Evolutionary conservation across 345 rosid genomes (phyloP), one percentile per base, ranked within the genome.

Genomic region (Pseudoturritis turrita): DNA sequence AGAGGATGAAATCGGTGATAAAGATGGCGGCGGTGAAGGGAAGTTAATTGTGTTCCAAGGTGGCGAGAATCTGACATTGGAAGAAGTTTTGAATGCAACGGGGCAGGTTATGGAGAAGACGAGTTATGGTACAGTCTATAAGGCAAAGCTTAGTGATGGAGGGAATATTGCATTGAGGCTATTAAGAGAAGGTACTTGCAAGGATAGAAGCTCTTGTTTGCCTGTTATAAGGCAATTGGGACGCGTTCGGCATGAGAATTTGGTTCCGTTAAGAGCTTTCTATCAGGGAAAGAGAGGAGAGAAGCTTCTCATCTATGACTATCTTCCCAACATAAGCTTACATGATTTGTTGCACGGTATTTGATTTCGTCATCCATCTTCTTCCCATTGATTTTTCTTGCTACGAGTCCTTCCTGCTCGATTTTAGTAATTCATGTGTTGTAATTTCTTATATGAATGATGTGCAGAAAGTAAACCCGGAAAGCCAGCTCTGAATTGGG

Each of bases 251-350:
- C 96, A 95, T 9, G 99, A 91, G 84, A 91, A 83, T 75, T 78
- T 95, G 85, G 85, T 95, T 73, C 96, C 97, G 0, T 78, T 95
- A 76, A 87, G 96, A 83, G 99, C 99, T 72, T 95, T 91, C 79
- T 95, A 95, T 79, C 93, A 95, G 33, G 99, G 99, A 66, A 94
- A 88, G 74, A 85, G 97, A 83, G 97, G 99, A 62, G 99, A 95
- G 72, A 89, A 95, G 88, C 90, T 95, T 28, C 99, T 95, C 46
- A 91, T 95, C 44, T 95, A 91, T 79, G 99, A 95, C 65, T 91
- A 88, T 78, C 88, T 95, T 49, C 97, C 97, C 19, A 88, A 84
- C 67, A 83, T 87, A 71, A 84, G 81, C 76, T 86, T 95, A 73
- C 79, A 91, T 80, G 97, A 95, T 71, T 83, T 87, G 76, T 85